Conservation (phyloP, 495 filamentous ascomycete genomes). For the Hyaloscypha finlandica region DNA sequence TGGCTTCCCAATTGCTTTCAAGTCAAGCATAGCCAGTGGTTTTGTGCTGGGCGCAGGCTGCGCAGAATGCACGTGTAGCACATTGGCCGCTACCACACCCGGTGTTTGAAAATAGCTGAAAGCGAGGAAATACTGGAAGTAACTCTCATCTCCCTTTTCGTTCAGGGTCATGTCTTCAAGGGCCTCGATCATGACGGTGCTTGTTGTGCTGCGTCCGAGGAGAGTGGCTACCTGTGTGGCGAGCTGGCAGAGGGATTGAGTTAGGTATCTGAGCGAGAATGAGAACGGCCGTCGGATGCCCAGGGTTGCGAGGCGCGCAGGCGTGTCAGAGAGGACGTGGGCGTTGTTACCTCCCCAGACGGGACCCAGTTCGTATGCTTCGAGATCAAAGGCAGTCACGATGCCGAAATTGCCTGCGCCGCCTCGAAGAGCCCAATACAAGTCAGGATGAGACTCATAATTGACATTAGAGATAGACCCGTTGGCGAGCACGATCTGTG, state of each 20-base stretch:
- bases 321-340: background rate
- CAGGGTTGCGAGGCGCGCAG: background rate
- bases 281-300: background rate
- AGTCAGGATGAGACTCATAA: constrained; percentile 40
- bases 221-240: background rate
- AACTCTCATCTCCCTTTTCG: background rate
- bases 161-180: background rate
- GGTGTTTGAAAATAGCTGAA: background rate
- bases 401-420: constrained; percentile 52
- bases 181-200: background rate
- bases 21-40: background rate
- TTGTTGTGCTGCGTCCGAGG: background rate
- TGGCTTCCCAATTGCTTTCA: background rate
- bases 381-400: constrained; percentile 49
- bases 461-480: constrained; percentile 52
- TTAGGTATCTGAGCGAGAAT: background rate
- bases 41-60: background rate
- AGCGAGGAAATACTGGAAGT: background rate
- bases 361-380: background rate
- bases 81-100: background rate
- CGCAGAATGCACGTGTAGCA: no score
- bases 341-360: background rate
- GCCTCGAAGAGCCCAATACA: constrained; percentile 52
- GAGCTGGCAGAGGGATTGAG: background rate
- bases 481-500: constrained; percentile 51